Base-by-base conservation (phyloP, 2,329 filamentous ascomycete genomes). In the Fusarium heterosporum region DNA sequence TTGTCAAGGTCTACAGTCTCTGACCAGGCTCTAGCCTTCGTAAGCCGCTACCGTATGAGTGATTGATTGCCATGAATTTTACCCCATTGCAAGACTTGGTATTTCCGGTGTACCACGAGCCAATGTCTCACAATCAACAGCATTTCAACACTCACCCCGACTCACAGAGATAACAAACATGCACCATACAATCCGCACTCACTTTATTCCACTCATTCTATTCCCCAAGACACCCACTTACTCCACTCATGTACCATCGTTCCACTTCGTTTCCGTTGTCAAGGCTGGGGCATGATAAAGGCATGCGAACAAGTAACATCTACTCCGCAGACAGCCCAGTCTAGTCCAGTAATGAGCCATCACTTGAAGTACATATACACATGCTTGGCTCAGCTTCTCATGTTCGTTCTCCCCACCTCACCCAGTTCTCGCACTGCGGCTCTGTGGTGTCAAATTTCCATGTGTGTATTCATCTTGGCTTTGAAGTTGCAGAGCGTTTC, bases 261-360 rank as follows among this genome's bases (percentile, higher is more conserved):
- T 58, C 53, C 62, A 69, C 55, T 59, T 29, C 41, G 46, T 58
- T 56, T 58, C 50, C 17, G 41, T 57, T 59, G 42, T 61, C 55
- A 42, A 53, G 36, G 22, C 55, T 40, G 22, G 41, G 43, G n/a
- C 42, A 30, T 29, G 19, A 58, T 58, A 38, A 45, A 51, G 19
- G 48, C 41, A 47, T 63, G 51, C 57, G 57, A 36, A n/a, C 34
- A 36, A 16, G 7, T n/a, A 17, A 9, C 16, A 22, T 22, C 22
- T 22, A 22, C 22, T 22, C 22, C 22, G 34, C 45, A 63, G 52
- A 39, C 58, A 54, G 51, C 36, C 52, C 43, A 41, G 34, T n/a
- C 32, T n/a, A 34, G 34, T n/a, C 32, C 9, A 34, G 32, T n/a
- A 14, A 64, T 30, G 32, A 51, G 41, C 52, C 58, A 60, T 41